phyloP scores from a whole-genome alignment of 345 rosid species.

The Brassica carinata region DNA sequence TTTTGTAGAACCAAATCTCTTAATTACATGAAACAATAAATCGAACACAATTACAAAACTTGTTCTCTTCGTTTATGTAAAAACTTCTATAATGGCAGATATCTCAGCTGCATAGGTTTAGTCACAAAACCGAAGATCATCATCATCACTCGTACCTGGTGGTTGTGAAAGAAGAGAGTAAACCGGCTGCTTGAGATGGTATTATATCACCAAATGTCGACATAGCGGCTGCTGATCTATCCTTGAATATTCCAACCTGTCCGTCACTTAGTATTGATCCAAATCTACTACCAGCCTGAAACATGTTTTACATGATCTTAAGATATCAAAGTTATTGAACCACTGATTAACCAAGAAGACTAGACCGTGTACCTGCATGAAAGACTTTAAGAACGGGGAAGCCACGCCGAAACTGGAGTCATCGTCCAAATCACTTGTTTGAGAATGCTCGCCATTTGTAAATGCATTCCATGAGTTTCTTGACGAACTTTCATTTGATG shows the following conservation, averaged over 20 bases:
- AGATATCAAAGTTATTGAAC: background rate
- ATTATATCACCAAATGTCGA: constrained; percentile 95
- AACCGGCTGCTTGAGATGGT: constrained; percentile 93
- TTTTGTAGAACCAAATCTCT: constrained; percentile 36
- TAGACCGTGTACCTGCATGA: constrained; percentile 71
- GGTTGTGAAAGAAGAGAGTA: constrained; percentile 93
- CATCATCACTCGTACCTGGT: constrained; percentile 62
- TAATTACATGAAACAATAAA: constrained; percentile 34
- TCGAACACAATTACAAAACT: constrained; percentile 33
- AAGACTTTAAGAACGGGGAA: constrained; percentile 84
- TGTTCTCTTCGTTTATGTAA: constrained; percentile 31
- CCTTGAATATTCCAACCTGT: constrained; percentile 96
- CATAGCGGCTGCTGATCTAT: constrained; percentile 94
- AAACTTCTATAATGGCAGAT: constrained; percentile 21
- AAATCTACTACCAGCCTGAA: constrained; percentile 93
- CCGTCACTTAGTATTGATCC: constrained; percentile 94
- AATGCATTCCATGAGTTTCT: constrained; percentile 71
- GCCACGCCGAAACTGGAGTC: constrained; percentile 75
- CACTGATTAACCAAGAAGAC: constrained; percentile 2
- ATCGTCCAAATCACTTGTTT: constrained; percentile 63
- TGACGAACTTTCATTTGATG: constrained; percentile 55
- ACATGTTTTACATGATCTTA: constrained; percentile 2
- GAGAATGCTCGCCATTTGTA: constrained; percentile 69
- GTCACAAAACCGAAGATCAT: constrained; percentile 23
- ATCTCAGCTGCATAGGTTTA: constrained; percentile 15